phyloP scores from a whole-genome alignment of 768 basidiomycete species.

The Trametes punicea region DNA sequence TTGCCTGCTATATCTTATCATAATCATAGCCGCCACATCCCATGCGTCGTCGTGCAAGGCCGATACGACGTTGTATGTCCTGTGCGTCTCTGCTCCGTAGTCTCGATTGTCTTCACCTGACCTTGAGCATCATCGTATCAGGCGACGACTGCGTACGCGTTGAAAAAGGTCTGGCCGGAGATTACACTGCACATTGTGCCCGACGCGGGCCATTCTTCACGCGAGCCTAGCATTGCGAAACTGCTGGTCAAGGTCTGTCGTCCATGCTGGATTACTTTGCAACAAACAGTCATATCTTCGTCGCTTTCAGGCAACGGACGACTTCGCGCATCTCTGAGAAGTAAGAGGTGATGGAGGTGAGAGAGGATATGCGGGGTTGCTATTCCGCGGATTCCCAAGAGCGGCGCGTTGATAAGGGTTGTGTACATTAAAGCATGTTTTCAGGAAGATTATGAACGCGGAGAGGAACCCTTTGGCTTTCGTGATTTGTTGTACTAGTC shows the following conservation, averaged over 20 bases:
- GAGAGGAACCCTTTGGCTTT: no score
- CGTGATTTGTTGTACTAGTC: no score
- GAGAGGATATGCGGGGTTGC: no score
- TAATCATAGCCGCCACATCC: slow-evolving; percentile 73
- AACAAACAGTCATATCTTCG: neutral
- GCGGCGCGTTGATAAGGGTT: no score
- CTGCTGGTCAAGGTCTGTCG: slow-evolving; percentile 63
- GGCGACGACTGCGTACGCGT: slow-evolving; percentile 75
- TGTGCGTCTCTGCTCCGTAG: slow-evolving; percentile 33
- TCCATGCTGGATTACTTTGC: neutral
- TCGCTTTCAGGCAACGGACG: slow-evolving; percentile 39
- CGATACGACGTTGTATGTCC: slow-evolving; percentile 90
- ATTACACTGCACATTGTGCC: slow-evolving; percentile 71
- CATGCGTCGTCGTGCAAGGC: slow-evolving; percentile 77
- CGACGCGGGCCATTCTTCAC: slow-evolving; percentile 84
- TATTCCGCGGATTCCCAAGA: no score
- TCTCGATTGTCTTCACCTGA: neutral
- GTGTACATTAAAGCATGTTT: no score
- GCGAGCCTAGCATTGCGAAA: slow-evolving; percentile 67
- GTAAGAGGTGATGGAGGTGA: neutral
- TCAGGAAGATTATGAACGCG: no score
- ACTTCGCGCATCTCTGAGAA: slow-evolving; percentile 38
- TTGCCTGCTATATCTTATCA: neutral
- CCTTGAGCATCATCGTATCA: slow-evolving; percentile 23
- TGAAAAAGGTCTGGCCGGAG: slow-evolving; percentile 85